phyloP scores from a whole-genome alignment of 306 rosid genomes.

The Quercus aquifolioides region DNA sequence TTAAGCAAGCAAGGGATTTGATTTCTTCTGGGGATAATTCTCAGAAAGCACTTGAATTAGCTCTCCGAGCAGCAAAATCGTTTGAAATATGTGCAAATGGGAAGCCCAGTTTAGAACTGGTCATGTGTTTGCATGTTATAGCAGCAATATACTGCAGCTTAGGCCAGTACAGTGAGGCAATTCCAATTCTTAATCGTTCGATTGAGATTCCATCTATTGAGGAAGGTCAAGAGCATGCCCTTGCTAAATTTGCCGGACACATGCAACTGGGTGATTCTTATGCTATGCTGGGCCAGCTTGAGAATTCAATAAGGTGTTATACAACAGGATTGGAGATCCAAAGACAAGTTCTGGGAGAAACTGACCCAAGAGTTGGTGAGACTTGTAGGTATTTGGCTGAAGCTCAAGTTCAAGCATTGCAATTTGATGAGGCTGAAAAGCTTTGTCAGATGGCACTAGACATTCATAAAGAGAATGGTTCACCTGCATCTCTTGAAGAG shows the following conservation, averaged over 20 bases:
- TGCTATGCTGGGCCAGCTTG: constrained; percentile 86
- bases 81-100: constrained; percentile 56
- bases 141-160: constrained; percentile 80
- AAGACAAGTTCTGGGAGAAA: constrained; percentile 67
- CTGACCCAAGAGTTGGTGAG: constrained; percentile 84
- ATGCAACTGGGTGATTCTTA: constrained; percentile 96
- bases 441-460: constrained; percentile 83
- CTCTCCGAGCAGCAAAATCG: constrained; percentile 68
- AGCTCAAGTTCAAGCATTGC: constrained; percentile 86
- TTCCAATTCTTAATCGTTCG: constrained; percentile 70
- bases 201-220: constrained; percentile 58
- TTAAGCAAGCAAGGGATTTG: constrained; percentile 85
- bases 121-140: constrained; percentile 84
- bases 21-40: constrained; percentile 67
- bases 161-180: constrained; percentile 66
- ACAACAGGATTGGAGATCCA: constrained; percentile 79
- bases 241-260: constrained; percentile 82
- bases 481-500: constrained; percentile 77
- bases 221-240: constrained; percentile 73
- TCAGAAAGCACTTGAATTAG: constrained; percentile 66
- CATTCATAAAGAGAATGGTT: constrained; percentile 65
- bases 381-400: constrained; percentile 91
- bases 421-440: constrained; percentile 78
- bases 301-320: constrained; percentile 73
- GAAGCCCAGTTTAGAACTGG: constrained; percentile 68